Evolutionary conservation across 306 rosid species (phyloP).

Genomic region (Quercus robur): DNA sequence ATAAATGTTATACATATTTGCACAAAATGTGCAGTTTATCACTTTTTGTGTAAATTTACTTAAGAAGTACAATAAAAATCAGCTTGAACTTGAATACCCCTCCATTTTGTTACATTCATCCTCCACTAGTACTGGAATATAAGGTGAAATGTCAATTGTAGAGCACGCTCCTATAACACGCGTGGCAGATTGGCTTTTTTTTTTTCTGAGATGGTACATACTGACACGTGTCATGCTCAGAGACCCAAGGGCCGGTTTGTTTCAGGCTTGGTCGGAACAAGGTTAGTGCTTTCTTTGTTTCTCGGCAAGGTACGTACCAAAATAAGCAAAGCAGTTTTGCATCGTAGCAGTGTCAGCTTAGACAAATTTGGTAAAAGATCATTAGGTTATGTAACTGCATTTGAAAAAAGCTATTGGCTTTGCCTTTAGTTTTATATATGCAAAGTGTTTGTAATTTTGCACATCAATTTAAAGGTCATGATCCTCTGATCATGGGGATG

Average conservation of each 20-base stretch:
- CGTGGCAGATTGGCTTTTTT: background rate
- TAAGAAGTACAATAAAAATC: no score
- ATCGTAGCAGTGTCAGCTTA: slow-evolving; percentile 25
- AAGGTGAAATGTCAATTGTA: background rate
- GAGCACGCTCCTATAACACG: background rate
- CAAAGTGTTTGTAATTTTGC: slow-evolving; percentile 1
- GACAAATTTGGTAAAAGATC: slow-evolving; percentile 26
- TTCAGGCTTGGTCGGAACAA: slow-evolving; percentile 33
- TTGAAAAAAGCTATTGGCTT: slow-evolving; percentile 12
- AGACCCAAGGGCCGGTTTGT: slow-evolving; percentile 1
- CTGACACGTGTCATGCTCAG: slow-evolving; percentile 29
- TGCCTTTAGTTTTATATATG: background rate
- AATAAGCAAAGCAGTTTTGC: slow-evolving; percentile 4
- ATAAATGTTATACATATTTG: no score
- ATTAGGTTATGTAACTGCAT: slow-evolving; percentile 20
- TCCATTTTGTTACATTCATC: background rate
- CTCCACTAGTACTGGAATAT: background rate
- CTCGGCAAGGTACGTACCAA: slow-evolving; percentile 4
- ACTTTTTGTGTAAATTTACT: no score
- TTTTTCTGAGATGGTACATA: background rate
- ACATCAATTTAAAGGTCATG: slow-evolving; percentile 21
- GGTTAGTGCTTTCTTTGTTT: background rate
- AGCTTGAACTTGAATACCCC: background rate
- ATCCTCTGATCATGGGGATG: slow-evolving; percentile 20
- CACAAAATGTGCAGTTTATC: no score